A percentile compares a stretch with the other conserved stretches of the same genome.
phyloP scores from a whole-genome alignment of 176 grass and related monocot genomes.

The Luzula sylvatica region DNA sequence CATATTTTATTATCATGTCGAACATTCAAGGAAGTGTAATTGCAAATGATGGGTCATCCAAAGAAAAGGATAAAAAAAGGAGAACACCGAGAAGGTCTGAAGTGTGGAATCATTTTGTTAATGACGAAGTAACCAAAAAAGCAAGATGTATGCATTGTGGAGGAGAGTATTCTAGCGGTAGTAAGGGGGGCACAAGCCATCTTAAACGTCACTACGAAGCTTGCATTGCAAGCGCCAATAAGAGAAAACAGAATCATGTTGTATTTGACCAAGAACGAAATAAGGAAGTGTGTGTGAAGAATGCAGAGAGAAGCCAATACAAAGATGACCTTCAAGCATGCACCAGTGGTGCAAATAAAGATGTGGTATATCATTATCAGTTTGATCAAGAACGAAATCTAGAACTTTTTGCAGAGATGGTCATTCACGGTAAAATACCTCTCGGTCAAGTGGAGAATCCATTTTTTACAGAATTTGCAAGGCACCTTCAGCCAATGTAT shows the following conservation, averaged over 20 bases:
- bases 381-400: not conserved
- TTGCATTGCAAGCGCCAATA: too few species aligned
- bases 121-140: not conserved
- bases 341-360: not conserved
- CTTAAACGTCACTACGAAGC: not conserved
- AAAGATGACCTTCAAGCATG: not conserved
- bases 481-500: not conserved
- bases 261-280: not conserved
- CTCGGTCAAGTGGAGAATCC: slow-evolving; percentile 3
- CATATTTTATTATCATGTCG: not conserved
- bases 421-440: not conserved
- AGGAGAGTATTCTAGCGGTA: not conserved
- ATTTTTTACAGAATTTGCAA: slow-evolving; percentile 1
- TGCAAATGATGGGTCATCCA: not conserved
- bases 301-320: not conserved
- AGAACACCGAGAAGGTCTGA: not conserved
- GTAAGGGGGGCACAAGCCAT: not conserved
- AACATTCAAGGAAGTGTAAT: not conserved
- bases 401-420: slow-evolving; percentile 4
- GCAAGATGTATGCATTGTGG: not conserved
- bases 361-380: not conserved
- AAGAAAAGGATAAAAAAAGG: not conserved
- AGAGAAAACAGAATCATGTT: not conserved
- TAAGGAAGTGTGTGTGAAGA: not conserved
- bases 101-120: not conserved